phyloP scores from a whole-genome alignment of 208 protist species.

The Trypanosoma mega region DNA sequence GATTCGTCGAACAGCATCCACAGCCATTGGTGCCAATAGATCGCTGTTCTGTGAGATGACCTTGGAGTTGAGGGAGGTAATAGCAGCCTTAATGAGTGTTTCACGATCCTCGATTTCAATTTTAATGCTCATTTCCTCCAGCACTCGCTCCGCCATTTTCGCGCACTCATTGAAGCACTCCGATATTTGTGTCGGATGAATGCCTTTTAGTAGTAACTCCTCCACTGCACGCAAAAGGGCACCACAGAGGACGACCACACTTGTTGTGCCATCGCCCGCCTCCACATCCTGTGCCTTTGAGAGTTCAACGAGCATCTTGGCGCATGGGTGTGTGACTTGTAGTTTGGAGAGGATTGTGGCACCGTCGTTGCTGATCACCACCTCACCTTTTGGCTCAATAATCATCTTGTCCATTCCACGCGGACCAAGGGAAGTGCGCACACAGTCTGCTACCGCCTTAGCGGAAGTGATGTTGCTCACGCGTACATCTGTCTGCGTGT shows the following conservation, averaged over 20 bases:
- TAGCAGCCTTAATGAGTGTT: constrained; percentile 94
- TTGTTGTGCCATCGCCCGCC: constrained; percentile 99
- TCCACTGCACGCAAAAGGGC: constrained; percentile 92
- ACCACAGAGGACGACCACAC: constrained; percentile 98
- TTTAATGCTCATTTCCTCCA: constrained; percentile 92
- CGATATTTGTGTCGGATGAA: constrained; percentile 97
- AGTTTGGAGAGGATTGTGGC: constrained; percentile 99
- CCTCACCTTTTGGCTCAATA: constrained; percentile 88
- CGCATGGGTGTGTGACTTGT: constrained; percentile 96
- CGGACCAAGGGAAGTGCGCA: constrained; percentile 98
- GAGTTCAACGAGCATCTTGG: constrained; percentile 99
- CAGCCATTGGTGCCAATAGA: constrained; percentile 98
- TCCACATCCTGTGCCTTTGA: constrained; percentile 99
- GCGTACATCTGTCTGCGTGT: constrained; percentile 93
- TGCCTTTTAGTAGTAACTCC: constrained; percentile 94
- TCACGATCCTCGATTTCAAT: constrained; percentile 94
- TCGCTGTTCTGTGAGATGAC: constrained; percentile 97
- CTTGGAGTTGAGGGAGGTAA: constrained; percentile 99
- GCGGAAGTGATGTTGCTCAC: constrained; percentile 93
- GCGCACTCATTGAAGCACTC: constrained; percentile 91
- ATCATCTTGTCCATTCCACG: constrained; percentile 99
- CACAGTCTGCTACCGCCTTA: constrained; percentile 96
- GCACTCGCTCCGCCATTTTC: constrained; percentile 89
- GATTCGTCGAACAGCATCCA: constrained; percentile 96
- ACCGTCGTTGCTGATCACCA: constrained; percentile 99